Percentiles rank a stretch among this genome's conserved stretches.
Evolutionary conservation across 306 rosid genomes (phyloP).

Genomic region (Inga laurina): DNA sequence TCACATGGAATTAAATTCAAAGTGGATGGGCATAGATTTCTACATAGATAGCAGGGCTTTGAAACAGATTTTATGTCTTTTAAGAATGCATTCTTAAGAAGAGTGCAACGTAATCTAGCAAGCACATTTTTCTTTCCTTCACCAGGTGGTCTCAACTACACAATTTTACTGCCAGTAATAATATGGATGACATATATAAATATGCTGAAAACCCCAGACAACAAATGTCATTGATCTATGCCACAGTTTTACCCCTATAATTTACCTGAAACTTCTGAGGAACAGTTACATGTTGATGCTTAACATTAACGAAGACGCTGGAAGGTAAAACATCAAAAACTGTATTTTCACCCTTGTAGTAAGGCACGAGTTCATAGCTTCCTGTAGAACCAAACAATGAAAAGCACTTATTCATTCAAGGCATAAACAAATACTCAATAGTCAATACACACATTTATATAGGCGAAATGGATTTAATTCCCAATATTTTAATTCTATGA

Average conservation of each 20-base stretch:
- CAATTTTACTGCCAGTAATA: background rate
- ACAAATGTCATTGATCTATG: background rate
- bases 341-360: slow-evolving; percentile 96
- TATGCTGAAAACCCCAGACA: slow-evolving; percentile 27
- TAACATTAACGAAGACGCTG: slow-evolving; percentile 63
- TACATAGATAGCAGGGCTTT: slow-evolving; percentile 11
- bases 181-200: background rate
- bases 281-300: slow-evolving; percentile 80
- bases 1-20: background rate
- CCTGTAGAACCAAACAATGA: slow-evolving; percentile 53
- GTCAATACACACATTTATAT: slow-evolving; percentile 6
- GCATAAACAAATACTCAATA: slow-evolving; percentile 21
- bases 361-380: slow-evolving; percentile 81
- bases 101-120: slow-evolving; percentile 4
- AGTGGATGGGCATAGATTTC: background rate
- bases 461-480: background rate
- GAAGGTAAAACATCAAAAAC: slow-evolving; percentile 95
- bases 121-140: slow-evolving; percentile 19
- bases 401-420: slow-evolving; percentile 29
- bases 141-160: background rate
- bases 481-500: no score
- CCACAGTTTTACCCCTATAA: slow-evolving; percentile 19
- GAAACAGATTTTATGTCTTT: background rate
- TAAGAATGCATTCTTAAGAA: slow-evolving; percentile 9
- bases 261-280: slow-evolving; percentile 89